Base-by-base conservation (phyloP, 2,329 filamentous ascomycete genomes). In the Fusarium begoniae region DNA sequence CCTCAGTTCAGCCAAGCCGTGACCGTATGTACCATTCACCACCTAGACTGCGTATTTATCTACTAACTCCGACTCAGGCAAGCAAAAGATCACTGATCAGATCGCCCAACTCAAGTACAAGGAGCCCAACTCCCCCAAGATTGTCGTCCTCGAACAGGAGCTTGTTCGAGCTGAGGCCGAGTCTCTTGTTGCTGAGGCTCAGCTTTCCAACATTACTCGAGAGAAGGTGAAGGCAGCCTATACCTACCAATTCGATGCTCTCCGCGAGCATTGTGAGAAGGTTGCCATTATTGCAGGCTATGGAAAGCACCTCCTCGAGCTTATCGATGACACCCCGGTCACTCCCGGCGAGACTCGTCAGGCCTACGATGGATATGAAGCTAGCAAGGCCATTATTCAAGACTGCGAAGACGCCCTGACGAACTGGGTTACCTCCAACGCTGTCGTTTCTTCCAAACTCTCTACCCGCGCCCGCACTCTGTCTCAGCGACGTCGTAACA, bases 51-150 rank as follows among this genome's bases (percentile, higher is more conserved):
- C 22, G 45, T 37, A 38, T 32, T 26, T 40, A 35, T 22, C 15
- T 53, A 55, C 67, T 76, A 30, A 77, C 62, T 14, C 20, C 10
- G 4, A 22, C 24, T 63, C 77, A 97, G 94, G 94, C 84, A 99
- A 99, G 88, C 96, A 98, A 84, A 99, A 98, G 87, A 98, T 99
- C 81, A 98, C 94, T 79, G 96, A 99, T 82, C 94, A 98, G 82
- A 99, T 99, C 79, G 96, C 96, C 57, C 96, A 98, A 84, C 90
- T 99, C 79, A 99, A 99, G 85, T 99, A 98, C 91, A 99, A 99
- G 88, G 96, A 99, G 84, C 96, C 96, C 77, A 98, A 97, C 87
- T 98, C 95, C 41, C 95, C 96, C 74, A 96, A 95, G 86, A 98
- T 99, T 78, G 95, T 98, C 66, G 95, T 99, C 45, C 92, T 99